Percentiles rank a stretch among this genome's conserved stretches.
Conservation (phyloP, 495 filamentous ascomycete genomes). For the Cryomyces minteri region DNA sequence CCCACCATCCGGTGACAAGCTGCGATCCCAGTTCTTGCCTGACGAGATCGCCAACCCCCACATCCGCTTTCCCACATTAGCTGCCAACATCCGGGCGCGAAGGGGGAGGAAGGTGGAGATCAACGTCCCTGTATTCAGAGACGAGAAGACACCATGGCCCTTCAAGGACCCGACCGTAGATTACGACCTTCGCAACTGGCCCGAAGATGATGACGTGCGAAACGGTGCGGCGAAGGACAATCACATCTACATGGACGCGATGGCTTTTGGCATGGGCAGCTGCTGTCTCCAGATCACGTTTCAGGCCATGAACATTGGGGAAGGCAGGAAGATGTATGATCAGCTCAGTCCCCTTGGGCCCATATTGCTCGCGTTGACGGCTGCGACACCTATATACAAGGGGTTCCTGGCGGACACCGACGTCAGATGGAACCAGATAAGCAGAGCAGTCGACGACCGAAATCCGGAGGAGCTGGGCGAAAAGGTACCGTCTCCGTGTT, state of each 20-base stretch:
- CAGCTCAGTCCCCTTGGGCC: conserved; percentile 91
- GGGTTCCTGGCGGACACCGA: conserved; percentile 94
- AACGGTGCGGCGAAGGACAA: conserved; percentile 86
- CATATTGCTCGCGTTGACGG: conserved; percentile 84
- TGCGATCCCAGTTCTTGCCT: conserved; percentile 90
- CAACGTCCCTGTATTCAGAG: conserved; percentile 87
- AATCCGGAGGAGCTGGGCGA: conserved; percentile 89
- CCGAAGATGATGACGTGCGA: conserved; percentile 95
- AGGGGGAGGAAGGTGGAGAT: conserved; percentile 90
- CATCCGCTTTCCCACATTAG: conserved; percentile 93
- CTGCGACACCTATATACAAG: conserved; percentile 93
- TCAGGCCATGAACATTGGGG: conserved; percentile 92
- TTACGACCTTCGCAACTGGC: conserved; percentile 84
- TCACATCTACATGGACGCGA: conserved; percentile 97
- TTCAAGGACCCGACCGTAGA: conserved; percentile 94
- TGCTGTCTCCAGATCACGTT: conserved; percentile 98
- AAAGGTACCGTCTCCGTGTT: conserved; percentile 30
- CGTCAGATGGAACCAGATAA: conserved; percentile 96
- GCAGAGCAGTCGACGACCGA: conserved; percentile 77
- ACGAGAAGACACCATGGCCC: conserved; percentile 67
- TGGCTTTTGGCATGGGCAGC: conserved; percentile 99
- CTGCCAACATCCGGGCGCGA: conserved; percentile 79
- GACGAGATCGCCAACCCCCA: conserved; percentile 98
- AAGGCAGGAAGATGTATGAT: conserved; percentile 87
- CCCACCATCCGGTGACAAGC: conserved; percentile 61